Evolutionary conservation across 2,329 filamentous ascomycete species (phyloP).

Genomic region (Colletotrichum graminicola): DNA sequence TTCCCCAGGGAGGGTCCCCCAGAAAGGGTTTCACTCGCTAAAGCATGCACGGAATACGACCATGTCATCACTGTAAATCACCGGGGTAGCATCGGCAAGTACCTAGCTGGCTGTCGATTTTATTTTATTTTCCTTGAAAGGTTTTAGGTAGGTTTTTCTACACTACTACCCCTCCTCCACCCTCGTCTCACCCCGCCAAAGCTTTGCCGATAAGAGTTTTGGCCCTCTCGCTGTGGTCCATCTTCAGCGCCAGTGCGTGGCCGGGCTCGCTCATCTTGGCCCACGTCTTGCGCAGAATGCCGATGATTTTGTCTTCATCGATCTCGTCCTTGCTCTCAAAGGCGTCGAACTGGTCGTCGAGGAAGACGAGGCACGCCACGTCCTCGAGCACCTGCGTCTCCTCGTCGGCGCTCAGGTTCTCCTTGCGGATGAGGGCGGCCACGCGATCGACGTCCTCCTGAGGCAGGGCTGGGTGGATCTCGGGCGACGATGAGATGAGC

Average conservation of each 20-base stretch:
- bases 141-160: not conserved
- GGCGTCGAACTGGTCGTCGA: constrained; percentile 87
- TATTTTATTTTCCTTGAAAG: not conserved
- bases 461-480: constrained; percentile 54
- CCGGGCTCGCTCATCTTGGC: constrained; percentile 78
- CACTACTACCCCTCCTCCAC: not conserved
- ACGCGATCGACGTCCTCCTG: constrained; percentile 71
- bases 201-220: constrained; percentile 74
- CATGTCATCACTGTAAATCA: constrained; percentile 24
- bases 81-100: constrained; percentile 17
- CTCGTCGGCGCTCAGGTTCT: constrained; percentile 70
- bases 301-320: constrained; percentile 82
- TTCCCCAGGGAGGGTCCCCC: constrained; percentile 13
- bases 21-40: constrained; percentile 23
- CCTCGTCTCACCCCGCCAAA: constrained; percentile 50
- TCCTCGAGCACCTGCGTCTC: constrained; percentile 86
- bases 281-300: constrained; percentile 80
- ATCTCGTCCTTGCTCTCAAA: constrained; percentile 76
- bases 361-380: constrained; percentile 86
- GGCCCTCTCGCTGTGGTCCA: constrained; percentile 74
- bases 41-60: constrained; percentile 23
- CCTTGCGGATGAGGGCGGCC: constrained; percentile 81
- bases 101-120: not conserved
- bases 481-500: constrained; percentile 58
- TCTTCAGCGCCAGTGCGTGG: constrained; percentile 72